These are phyloP conservation scores for Alternaria arbusti DNA, from an alignment of 2,329 filamentous ascomycete species.

Conservation along the genomic window DNA sequence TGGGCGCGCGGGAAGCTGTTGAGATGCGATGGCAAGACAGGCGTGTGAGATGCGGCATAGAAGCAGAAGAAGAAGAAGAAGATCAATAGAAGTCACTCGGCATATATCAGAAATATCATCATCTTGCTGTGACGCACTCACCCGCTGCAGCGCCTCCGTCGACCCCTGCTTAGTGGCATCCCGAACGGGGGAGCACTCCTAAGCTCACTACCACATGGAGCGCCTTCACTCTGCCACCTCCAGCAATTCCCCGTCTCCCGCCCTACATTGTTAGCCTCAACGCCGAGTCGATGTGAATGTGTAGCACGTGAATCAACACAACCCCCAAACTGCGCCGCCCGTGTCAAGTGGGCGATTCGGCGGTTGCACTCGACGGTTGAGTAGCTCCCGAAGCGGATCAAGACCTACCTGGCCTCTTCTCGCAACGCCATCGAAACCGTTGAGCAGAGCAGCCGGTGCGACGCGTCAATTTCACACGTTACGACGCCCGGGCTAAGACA, in stretches of 20 bases:
- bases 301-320: neutral
- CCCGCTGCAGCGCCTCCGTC: constrained; percentile 3
- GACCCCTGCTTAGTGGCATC: constrained; percentile 23
- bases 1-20: neutral
- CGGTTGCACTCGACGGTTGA: constrained; percentile 19
- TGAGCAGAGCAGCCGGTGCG: constrained; percentile 15
- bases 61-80: too few species aligned
- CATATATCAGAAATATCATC: neutral
- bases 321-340: neutral
- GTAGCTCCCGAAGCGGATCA: constrained; percentile 25
- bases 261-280: constrained; percentile 7
- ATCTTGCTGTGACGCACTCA: neutral
- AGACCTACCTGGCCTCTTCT: constrained; percentile 34
- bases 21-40: neutral
- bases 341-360: constrained; percentile 4
- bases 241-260: constrained; percentile 14
- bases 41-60: neutral
- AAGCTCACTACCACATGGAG: constrained; percentile 33
- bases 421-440: constrained; percentile 9
- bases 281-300: constrained; percentile 1
- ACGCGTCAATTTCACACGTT: constrained; percentile 8
- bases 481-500: constrained; percentile 12
- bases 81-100: neutral
- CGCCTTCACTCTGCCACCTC: constrained; percentile 30
- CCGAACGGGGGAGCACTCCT: constrained; percentile 20